Percentiles rank a stretch among this genome's conserved stretches.
These are phyloP conservation scores for Microdochium bolleyi DNA, from an alignment of 2,329 filamentous ascomycete species.

Conservation along the genomic window DNA sequence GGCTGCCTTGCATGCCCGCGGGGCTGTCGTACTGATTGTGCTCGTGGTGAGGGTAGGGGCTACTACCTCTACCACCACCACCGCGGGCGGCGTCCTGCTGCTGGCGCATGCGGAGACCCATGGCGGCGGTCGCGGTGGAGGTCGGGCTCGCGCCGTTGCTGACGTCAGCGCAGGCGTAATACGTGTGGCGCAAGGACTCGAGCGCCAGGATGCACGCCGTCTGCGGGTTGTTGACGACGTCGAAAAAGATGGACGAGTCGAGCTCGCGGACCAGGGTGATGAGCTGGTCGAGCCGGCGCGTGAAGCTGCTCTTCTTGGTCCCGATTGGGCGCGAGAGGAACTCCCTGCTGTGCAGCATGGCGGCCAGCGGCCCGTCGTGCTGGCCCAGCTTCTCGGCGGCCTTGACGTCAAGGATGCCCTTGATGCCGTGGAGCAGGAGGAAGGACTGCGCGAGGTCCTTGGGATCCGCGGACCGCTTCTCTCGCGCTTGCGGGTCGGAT, in stretches of 20 bases:
- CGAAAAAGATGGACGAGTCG: not conserved
- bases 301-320: not conserved
- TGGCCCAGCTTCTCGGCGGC: conserved; percentile 1
- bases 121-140: no score
- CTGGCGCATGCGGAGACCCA: no score
- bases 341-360: not conserved
- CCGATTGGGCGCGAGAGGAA: not conserved
- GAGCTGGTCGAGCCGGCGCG: conserved; percentile 6
- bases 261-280: conserved; percentile 6
- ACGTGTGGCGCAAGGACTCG: conserved; percentile 5
- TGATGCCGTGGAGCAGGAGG: conserved; percentile 9
- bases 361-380: not conserved
- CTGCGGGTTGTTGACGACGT: conserved; percentile 2
- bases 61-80: no score
- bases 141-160: no score
- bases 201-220: conserved; percentile 8
- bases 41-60: no score
- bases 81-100: no score
- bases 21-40: no score
- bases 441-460: conserved; percentile 10
- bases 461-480: conserved; percentile 2
- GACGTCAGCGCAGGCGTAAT: not conserved
- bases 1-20: no score
- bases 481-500: not conserved
- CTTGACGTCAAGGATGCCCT: conserved; percentile 8